Evolutionary conservation across 129 eudicot genomes (phyloP).

Genomic region (Rutidosis leptorrhynchoides): DNA sequence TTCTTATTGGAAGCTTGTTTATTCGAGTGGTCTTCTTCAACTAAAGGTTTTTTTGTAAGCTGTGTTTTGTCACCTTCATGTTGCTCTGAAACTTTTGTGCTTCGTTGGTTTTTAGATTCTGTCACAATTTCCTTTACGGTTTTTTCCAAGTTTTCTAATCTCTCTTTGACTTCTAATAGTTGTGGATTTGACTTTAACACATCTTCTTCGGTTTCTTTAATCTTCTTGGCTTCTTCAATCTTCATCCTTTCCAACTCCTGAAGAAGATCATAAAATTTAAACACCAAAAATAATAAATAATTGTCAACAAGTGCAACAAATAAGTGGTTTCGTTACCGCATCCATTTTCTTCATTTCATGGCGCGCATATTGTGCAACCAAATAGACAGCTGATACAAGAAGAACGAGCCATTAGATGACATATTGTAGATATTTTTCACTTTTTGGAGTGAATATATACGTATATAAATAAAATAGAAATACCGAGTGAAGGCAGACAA

Average conservation of each 20-base stretch:
- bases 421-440: conserved; percentile 2
- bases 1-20: conserved; percentile 15
- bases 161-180: conserved; percentile 67
- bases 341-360: conserved; percentile 92
- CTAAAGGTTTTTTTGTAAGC: conserved; percentile 1
- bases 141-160: conserved; percentile 66
- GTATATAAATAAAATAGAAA: background rate
- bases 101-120: conserved; percentile 49
- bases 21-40: background rate
- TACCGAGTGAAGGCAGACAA: conserved; percentile 90
- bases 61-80: conserved; percentile 14
- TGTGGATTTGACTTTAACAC: conserved; percentile 44
- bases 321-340: conserved; percentile 50
- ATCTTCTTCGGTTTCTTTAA: conserved; percentile 41
- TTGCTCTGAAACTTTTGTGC: conserved; percentile 12
- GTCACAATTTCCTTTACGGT: conserved; percentile 51
- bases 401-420: conserved; percentile 18
- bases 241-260: conserved; percentile 60
- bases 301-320: background rate
- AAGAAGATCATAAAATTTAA: background rate
- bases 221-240: conserved; percentile 54
- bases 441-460: background rate
- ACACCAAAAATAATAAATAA: background rate
- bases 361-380: conserved; percentile 88
- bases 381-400: conserved; percentile 72